Base-by-base conservation (phyloP, 2,329 filamentous ascomycete genomes). In the Aureobasidium zeae region DNA sequence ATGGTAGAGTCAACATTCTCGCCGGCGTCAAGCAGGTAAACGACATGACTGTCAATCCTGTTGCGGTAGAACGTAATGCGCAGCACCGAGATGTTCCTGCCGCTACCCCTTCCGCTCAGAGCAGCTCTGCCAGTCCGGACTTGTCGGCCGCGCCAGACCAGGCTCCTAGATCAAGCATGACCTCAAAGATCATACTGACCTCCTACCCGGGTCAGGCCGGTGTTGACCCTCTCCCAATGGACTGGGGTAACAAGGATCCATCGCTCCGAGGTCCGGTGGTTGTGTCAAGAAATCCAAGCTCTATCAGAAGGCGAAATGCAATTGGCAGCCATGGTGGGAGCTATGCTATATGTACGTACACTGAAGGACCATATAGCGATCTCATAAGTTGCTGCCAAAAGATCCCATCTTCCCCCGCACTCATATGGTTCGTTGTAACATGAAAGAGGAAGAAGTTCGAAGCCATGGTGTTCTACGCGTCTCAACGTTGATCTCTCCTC, bases 181-280 rank as follows among this genome's bases (percentile, higher is more conserved):
- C 69, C 28, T 76, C 73, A 32, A 77, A 78, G 53, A 81, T 81
- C 57, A 79, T 81, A 52, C 67, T 84, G 52, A 84, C 81, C 38
- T 94, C 88, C 5, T 95, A 96, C 63, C 89, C 89, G 20, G 87
- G 86, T 54, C 89, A 95, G 66, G 86, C 85, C 52, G 89, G 89
- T 50, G 89, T 96, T 63, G 85, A 94, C 52, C 88, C 89, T n/a
- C 68, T 95, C 39, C 77, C 79, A 16, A 78, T 96, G 72, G 74
- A 83, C 53, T 96, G 89, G 89, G 89, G 89, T 38, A 77, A 86
- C 44, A 66, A 74, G 44, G 84, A 94, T 60, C 78, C 85, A 28
- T 63, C 72, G 46, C 70, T 79, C 55, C 77, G 89, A 63, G 91
- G 89, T 2, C 89, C 89, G 4, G 84, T 96, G 37, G 81, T 94